These are phyloP conservation scores for Cryptococcus jaspeensis DNA, from an alignment of 1,284 basidiomycete species.

Conservation along the genomic window DNA sequence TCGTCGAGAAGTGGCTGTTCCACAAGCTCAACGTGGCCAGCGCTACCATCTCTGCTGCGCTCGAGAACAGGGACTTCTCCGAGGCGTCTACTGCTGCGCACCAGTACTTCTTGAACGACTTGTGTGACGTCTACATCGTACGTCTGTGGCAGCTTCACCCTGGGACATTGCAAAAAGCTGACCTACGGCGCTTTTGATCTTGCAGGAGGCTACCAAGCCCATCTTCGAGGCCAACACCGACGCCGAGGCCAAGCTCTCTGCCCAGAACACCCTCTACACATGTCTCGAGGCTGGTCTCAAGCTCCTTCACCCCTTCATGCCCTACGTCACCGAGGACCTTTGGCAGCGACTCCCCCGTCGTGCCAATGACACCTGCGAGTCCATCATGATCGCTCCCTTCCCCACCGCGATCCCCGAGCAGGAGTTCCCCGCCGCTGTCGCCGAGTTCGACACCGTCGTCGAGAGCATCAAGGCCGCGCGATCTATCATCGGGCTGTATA, in stretches of 20 bases:
- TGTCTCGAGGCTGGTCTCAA: constrained; percentile 87
- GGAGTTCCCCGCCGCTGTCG: constrained; percentile 71
- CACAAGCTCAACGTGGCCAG: constrained; percentile 88
- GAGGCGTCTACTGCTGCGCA: constrained; percentile 78
- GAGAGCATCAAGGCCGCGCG: constrained; percentile 74
- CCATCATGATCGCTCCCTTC: constrained; percentile 86
- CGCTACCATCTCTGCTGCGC: constrained; percentile 69
- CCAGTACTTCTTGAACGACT: constrained; percentile 97
- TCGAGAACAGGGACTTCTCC: constrained; percentile 89
- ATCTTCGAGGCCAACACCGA: constrained; percentile 80
- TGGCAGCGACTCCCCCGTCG: constrained; percentile 94
- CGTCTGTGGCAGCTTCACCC: constrained; percentile 49
- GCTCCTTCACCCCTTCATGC: constrained; percentile 97
- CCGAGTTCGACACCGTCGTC: constrained; percentile 85
- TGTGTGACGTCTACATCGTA: constrained; percentile 98
- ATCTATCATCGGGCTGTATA: constrained; percentile 87
- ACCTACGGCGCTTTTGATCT: neutral
- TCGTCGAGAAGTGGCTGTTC: constrained; percentile 94
- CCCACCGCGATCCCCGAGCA: constrained; percentile 62
- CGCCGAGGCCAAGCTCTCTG: constrained; percentile 65
- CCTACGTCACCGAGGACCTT: constrained; percentile 96
- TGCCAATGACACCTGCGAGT: constrained; percentile 73
- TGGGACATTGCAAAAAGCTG: neutral
- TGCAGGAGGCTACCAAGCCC: constrained; percentile 93
- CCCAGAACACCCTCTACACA: constrained; percentile 94